Base-by-base conservation (phyloP, 2,329 filamentous ascomycete species). In the Xylaria sp. region DNA sequence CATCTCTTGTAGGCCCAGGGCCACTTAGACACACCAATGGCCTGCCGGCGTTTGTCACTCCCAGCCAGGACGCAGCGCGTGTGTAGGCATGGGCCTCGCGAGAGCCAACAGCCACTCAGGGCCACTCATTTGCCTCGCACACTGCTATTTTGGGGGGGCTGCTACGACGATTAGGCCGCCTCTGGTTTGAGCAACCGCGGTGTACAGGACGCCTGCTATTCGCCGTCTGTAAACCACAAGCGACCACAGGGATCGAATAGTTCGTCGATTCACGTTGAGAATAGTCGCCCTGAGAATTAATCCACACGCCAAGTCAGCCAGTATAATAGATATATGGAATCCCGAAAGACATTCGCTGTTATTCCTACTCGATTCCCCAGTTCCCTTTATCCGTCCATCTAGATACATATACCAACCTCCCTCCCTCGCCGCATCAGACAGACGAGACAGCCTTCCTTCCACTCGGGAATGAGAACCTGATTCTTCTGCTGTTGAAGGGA, bases 301-400 rank as follows among this genome's bases (percentile, higher is more conserved):
- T 48, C 41, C 41, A 46, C 41, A 46, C 18, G 6, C 41, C 18
- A 36, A 10, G 41, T 46, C 18, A 18, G 41, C 1, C 49, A 33
- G 66, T 68, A 70, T 72, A 76, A 73, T 74, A 75, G 72, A 76
- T 75, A 73, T 76, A 67, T 62, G 67, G 74, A 74, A 75, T 76
- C 71, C 72, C 56, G 71, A 69, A 71, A 8, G 60, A 69, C 65
- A 67, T 71, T 23, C n/a, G 72, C 64, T 23, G 18, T 8, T 43
- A 71, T 65, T 68, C n/a, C 1, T 61, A 36, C 62, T 67, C 31
- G 25, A 69, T 67, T 68, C 68, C 62, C 66, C 49, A 52, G 39
- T 41, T 66, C 52, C 67, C 55, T 65, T 48, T 18, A 58, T 54
- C 43, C 15, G 48, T 43, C 48, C 20, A 55, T 31, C 55, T 18